A percentile compares a stretch with the other conserved stretches of the same genome.
phyloP scores from a whole-genome alignment of 805 yeast species.

The Candida tibetensis region DNA sequence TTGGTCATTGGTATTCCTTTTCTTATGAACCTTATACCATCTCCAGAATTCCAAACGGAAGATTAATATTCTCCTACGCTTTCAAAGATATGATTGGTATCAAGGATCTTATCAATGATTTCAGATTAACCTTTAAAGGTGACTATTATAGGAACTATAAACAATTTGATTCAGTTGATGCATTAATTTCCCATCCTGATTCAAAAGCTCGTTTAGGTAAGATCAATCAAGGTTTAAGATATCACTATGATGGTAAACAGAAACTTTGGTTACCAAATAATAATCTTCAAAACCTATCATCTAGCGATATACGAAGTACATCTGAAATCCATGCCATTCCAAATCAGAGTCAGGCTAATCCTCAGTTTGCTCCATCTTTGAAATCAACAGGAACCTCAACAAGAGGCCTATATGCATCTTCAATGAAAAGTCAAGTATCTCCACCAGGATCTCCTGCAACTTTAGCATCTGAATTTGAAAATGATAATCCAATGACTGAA shows the following conservation, averaged over 20 bases:
- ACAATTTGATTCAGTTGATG: slow-evolving; percentile 78
- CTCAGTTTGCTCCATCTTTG: slow-evolving; percentile 25
- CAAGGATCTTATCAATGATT: slow-evolving; percentile 78
- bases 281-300: slow-evolving; percentile 8
- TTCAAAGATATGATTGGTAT: slow-evolving; percentile 72
- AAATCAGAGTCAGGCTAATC: background rate
- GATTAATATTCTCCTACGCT: slow-evolving; percentile 62
- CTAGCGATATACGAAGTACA: slow-evolving; percentile 22
- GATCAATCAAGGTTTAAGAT: slow-evolving; percentile 79
- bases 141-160: slow-evolving; percentile 71
- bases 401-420: slow-evolving; percentile 29
- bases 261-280: slow-evolving; percentile 70
- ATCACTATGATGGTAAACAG: slow-evolving; percentile 70
- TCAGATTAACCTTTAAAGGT: slow-evolving; percentile 66
- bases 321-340: slow-evolving; percentile 20
- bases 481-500: background rate
- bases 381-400: slow-evolving; percentile 30
- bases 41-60: slow-evolving; percentile 59
- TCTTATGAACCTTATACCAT: slow-evolving; percentile 70
- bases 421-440: slow-evolving; percentile 19
- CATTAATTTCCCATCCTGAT: slow-evolving; percentile 65
- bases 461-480: slow-evolving; percentile 3
- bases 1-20: slow-evolving; percentile 87
- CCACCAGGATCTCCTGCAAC: slow-evolving; percentile 18
- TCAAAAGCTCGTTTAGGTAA: slow-evolving; percentile 62